Evolutionary conservation across 345 rosid genomes (phyloP).

Genomic region (Erucastrum elatum): DNA sequence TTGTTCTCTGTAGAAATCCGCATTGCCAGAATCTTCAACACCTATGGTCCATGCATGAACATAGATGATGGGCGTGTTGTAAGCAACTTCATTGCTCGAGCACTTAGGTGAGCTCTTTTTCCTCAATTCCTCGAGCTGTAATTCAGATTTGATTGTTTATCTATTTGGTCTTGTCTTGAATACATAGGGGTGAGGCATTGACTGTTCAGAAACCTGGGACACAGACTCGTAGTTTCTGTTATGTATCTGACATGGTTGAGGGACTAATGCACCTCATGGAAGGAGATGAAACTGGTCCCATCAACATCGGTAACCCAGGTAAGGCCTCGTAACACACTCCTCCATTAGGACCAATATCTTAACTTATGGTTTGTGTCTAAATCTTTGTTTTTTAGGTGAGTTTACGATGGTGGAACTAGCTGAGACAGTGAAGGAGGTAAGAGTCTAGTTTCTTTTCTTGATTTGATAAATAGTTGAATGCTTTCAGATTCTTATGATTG

Average conservation of each 20-base stretch:
- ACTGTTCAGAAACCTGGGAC: slow-evolving; percentile 96
- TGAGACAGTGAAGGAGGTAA: slow-evolving; percentile 89
- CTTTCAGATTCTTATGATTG: neutral
- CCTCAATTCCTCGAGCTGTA: neutral
- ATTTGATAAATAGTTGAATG: neutral
- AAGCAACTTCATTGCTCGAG: slow-evolving; percentile 99
- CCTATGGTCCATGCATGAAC: slow-evolving; percentile 98
- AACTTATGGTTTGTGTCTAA: neutral
- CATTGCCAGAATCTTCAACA: slow-evolving; percentile 98
- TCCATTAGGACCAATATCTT: neutral
- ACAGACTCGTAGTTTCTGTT: slow-evolving; percentile 98
- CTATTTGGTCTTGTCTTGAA: neutral
- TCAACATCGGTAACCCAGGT: slow-evolving; percentile 99
- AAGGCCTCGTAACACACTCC: neutral
- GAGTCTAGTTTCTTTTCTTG: slow-evolving; percentile 11
- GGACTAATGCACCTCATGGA: slow-evolving; percentile 97
- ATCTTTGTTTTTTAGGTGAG: slow-evolving; percentile 53
- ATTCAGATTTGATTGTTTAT: neutral
- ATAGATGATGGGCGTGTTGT: slow-evolving; percentile 99
- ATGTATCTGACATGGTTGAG: slow-evolving; percentile 96
- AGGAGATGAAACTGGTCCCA: slow-evolving; percentile 92
- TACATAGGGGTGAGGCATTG: slow-evolving; percentile 73
- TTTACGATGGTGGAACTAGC: slow-evolving; percentile 92
- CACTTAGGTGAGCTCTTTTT: slow-evolving; percentile 61
- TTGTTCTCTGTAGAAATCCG: slow-evolving; percentile 62